Evolutionary conservation across 2,329 filamentous ascomycete species (phyloP).

Genomic region (Ceratocystiopsis minuta): DNA sequence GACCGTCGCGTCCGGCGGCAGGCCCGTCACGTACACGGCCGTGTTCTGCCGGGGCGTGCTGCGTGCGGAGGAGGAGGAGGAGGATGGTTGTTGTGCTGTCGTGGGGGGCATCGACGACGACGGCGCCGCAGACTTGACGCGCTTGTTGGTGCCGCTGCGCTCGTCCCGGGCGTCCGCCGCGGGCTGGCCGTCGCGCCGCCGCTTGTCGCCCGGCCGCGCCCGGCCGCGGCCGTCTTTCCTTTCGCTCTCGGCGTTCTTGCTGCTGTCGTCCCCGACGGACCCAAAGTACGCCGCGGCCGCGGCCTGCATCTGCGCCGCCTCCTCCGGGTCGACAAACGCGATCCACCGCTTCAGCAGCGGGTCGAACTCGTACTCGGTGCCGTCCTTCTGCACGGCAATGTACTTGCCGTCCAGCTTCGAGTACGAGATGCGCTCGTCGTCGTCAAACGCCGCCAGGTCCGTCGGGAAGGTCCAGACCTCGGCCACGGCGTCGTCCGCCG

Average conservation of each 20-base stretch:
- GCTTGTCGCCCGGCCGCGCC: no score
- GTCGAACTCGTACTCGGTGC: conserved; percentile 73
- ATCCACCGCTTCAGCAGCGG: conserved; percentile 55
- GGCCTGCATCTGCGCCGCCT: conserved; percentile 1
- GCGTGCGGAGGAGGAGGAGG: no score
- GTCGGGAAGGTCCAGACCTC: conserved; percentile 32
- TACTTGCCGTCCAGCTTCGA: conserved; percentile 69
- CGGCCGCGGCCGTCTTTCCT: neutral
- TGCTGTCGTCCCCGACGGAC: conserved; percentile 1
- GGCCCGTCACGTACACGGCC: conserved; percentile 77
- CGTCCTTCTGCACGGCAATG: conserved; percentile 69
- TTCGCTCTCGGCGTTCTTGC: neutral
- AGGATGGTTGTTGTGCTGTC: no score
- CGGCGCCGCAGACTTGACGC: no score
- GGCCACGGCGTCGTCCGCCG: conserved; percentile 6
- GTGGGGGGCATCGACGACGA: no score
- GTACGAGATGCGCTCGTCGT: conserved; percentile 69
- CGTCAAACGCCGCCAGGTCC: conserved; percentile 50
- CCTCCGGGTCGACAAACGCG: conserved; percentile 24
- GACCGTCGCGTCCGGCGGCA: conserved; percentile 61
- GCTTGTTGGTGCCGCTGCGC: conserved; percentile 5
- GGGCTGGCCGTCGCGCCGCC: no score
- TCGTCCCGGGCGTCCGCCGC: neutral
- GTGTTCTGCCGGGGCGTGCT: conserved; percentile 49
- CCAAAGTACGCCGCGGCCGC: neutral